Evolutionary conservation across 2,329 filamentous ascomycete species (phyloP).

Genomic region (Hymenoscyphus infarciens): DNA sequence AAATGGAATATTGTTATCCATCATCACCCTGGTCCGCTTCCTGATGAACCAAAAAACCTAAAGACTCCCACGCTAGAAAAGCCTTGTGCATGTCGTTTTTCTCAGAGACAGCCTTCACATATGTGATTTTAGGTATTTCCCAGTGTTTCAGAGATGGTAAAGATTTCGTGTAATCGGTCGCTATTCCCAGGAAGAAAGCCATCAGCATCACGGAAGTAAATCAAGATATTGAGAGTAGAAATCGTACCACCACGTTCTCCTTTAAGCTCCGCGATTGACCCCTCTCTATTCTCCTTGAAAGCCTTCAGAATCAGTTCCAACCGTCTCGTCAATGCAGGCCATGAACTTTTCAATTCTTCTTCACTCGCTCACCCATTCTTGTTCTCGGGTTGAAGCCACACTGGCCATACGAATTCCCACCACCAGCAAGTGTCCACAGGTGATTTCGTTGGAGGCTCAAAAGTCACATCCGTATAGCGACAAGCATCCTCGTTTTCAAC

Average conservation of each 20-base stretch:
- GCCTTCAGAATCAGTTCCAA: not conserved
- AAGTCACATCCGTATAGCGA: not conserved
- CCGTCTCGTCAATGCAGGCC: not conserved
- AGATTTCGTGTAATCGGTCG: not conserved
- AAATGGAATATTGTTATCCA: too few relatives aligned
- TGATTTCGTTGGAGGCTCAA: not conserved
- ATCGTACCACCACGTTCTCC: not conserved
- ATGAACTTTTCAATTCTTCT: not conserved
- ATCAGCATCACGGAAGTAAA: not conserved
- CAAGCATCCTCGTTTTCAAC: not conserved
- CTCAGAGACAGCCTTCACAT: not conserved
- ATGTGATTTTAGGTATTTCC: not conserved
- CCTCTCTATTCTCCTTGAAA: not conserved
- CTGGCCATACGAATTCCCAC: not conserved
- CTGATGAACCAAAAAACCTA: not conserved
- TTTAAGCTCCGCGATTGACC: not conserved
- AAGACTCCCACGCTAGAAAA: not conserved
- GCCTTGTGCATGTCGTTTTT: not conserved
- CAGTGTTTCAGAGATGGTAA: not conserved
- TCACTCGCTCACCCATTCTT: not conserved
- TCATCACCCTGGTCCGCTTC: too few relatives aligned
- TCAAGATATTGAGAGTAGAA: not conserved
- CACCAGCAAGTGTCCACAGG: not conserved
- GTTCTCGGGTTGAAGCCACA: not conserved
- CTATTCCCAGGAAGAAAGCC: not conserved